Base-by-base conservation (phyloP, 768 basidiomycete genomes). In the Macrolepiota fuliginosa region DNA sequence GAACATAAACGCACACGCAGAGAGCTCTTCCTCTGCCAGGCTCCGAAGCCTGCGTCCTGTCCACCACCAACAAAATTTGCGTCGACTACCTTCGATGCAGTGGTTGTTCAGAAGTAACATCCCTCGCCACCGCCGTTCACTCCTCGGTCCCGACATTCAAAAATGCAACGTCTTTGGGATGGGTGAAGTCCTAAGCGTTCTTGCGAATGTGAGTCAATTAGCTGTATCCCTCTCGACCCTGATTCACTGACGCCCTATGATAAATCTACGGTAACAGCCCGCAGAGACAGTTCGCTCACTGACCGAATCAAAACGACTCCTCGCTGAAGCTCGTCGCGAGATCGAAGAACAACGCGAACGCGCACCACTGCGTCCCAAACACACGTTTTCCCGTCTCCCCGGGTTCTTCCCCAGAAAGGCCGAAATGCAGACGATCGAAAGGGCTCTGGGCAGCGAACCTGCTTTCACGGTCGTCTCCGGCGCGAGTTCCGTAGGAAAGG, bases 401-500 rank as follows among this genome's bases (percentile, higher is more conserved):
- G 83, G 86, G 2, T 92, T 92, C 74, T 85, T 88, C 65, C 80
- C 85, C 56, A 82, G 92, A 2, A 85, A 81, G 47, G 80, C 82
- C 15, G 92, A 94, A 72, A 74, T 84, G 52, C 79, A 79, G 62
- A 83, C 85, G 17, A 76, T 94, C 37, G 86, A 89, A 68, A 83
- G 86, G 58, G 79, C 81, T 2, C 72, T 93, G 27, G 85, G 85
- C 58, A 84, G 81, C 15, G 88, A 91, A 36, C 90, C 92, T 4
- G 84, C 89, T 1, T 93, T 93, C 68, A 92, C 90, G 0, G 79
- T 93, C 7, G 75, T 93, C 7, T 92, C 91, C 61, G 92, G 92
- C 3, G 89, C 90, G 32, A 90, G 89, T 63, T 87, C 88, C 9
- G 89, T 89, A 1, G 92, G 92, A 62, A 94, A 94, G 85, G 90